phyloP scores from a whole-genome alignment of 371 early-diverging fungal species.

The Mucor piriformis region DNA sequence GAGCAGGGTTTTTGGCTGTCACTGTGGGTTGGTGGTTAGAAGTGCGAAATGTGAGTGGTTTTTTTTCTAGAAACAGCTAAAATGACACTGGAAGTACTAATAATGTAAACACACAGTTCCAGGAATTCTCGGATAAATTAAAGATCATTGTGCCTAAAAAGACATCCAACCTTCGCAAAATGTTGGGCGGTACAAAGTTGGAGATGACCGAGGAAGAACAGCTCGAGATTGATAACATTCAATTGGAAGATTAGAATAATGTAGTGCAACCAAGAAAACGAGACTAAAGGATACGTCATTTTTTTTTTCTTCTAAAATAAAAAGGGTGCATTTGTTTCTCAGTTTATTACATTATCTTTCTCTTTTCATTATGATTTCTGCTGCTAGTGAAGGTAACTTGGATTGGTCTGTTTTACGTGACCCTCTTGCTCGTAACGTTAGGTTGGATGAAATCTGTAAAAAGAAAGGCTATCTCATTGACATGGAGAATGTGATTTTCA shows the following conservation, averaged over 20 bases:
- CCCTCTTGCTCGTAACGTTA: constrained; percentile 43
- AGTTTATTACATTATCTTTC: neutral
- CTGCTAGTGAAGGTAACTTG: constrained; percentile 13
- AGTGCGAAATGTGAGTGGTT: constrained; percentile 44
- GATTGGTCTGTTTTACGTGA: constrained; percentile 47
- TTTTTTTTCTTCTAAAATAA: neutral
- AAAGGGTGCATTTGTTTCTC: neutral
- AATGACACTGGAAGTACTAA: neutral
- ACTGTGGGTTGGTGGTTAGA: constrained; percentile 45
- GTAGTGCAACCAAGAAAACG: neutral
- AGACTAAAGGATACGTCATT: neutral
- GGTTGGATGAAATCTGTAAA: constrained; percentile 54
- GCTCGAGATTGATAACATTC: constrained; percentile 30
- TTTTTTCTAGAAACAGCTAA: neutral
- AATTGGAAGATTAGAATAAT: constrained; percentile 13
- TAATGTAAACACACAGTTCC: constrained; percentile 31
- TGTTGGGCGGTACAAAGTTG: constrained; percentile 42
- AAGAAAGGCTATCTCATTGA: constrained; percentile 69
- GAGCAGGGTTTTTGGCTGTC: constrained; percentile 37
- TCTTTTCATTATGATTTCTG: neutral
- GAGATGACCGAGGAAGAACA: constrained; percentile 39
- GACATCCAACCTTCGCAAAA: constrained; percentile 34
- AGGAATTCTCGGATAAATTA: constrained; percentile 51
- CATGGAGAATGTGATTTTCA: constrained; percentile 74
- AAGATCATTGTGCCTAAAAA: constrained; percentile 42